Evolutionary conservation across 202 grass and related monocot species (phyloP).

Genomic region (Hordeum pubiflorum): DNA sequence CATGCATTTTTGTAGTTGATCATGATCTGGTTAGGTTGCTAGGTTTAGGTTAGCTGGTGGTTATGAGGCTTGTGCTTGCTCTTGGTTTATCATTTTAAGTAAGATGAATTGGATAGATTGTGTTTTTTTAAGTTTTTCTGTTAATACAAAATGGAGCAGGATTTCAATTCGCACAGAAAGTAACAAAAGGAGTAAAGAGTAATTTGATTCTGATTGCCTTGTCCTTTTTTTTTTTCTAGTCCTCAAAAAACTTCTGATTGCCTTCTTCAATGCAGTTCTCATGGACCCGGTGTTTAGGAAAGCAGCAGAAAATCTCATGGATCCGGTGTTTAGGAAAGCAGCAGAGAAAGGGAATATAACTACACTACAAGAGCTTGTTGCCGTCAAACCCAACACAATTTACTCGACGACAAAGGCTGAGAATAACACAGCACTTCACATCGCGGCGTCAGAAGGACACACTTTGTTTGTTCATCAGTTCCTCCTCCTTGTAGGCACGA

Average conservation of each 20-base stretch:
- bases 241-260: not conserved
- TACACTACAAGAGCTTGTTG: not conserved
- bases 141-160: not conserved
- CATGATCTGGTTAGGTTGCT: too few species aligned
- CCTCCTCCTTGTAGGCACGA: not conserved
- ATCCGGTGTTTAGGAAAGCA: not conserved
- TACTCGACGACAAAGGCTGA: not conserved
- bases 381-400: not conserved
- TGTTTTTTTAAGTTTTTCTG: not conserved
- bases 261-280: not conserved
- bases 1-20: not conserved
- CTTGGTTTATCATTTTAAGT: not conserved
- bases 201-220: not conserved
- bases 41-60: not conserved
- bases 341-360: not conserved
- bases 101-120: not conserved
- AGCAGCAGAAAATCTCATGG: not conserved
- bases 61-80: not conserved
- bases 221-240: too few species aligned
- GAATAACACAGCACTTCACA: not conserved
- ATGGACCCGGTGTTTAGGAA: accelerated
- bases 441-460: not conserved
- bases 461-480: not conserved
- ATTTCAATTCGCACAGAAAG: too few species aligned
- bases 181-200: not conserved